Percentiles rank a stretch among this genome's conserved stretches.
Evolutionary conservation across 371 early-diverging fungal genomes (phyloP).

Genomic region (Mortierella sp.): DNA sequence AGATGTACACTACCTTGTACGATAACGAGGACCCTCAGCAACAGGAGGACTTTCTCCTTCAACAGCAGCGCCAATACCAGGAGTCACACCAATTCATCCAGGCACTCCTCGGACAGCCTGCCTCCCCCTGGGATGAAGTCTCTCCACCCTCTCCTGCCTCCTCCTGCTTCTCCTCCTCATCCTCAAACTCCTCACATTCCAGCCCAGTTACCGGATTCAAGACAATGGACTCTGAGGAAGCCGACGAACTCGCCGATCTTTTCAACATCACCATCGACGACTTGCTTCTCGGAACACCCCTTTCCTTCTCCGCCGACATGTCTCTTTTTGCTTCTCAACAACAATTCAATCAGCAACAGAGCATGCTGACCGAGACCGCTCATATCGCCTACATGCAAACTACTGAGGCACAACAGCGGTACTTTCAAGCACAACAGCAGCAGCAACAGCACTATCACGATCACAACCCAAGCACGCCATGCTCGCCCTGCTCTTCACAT

Average conservation of each 20-base stretch:
- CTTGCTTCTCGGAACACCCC: slow-evolving; percentile 22
- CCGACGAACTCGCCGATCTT: slow-evolving; percentile 31
- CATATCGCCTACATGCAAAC: neutral
- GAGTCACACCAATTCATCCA: slow-evolving; percentile 6
- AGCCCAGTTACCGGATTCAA: slow-evolving; percentile 21
- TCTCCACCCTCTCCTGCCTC: slow-evolving; percentile 30
- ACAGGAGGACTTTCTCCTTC: slow-evolving; percentile 22
- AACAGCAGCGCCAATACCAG: slow-evolving; percentile 18
- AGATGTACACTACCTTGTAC: slow-evolving; percentile 48
- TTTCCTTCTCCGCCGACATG: slow-evolving; percentile 11
- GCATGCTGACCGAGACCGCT: neutral
- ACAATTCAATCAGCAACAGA: neutral
- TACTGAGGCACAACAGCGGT: neutral
- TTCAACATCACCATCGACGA: slow-evolving; percentile 50
- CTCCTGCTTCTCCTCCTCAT: slow-evolving; percentile 7
- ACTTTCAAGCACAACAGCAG: neutral
- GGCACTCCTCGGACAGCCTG: slow-evolving; percentile 6
- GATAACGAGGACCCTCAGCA: slow-evolving; percentile 37
- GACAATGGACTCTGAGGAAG: slow-evolving; percentile 28
- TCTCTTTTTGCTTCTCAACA: slow-evolving; percentile 16
- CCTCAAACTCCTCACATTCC: slow-evolving; percentile 21
- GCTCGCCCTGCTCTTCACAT: slow-evolving; percentile 1
- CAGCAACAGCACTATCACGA: slow-evolving; percentile 1
- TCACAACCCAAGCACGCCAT: neutral
- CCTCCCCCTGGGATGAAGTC: neutral